Conservation (phyloP, 331 rosid species). For the Cydonia oblonga region DNA sequence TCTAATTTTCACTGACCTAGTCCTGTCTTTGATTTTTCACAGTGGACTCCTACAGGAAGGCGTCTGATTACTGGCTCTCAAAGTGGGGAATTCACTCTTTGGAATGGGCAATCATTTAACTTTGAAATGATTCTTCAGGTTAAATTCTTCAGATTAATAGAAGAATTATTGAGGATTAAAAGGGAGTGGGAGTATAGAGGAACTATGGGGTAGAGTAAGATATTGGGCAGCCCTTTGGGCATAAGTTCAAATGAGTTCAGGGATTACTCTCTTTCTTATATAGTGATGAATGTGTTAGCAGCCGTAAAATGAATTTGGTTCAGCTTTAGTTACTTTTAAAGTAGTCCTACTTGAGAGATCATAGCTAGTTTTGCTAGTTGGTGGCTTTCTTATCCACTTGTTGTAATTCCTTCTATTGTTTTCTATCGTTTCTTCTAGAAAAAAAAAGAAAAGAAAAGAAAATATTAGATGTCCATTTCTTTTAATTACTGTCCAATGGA, state of each 20-base stretch:
- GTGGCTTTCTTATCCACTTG: neutral
- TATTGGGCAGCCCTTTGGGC: neutral
- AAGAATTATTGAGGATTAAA: neutral
- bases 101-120: constrained; percentile 99
- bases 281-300: neutral
- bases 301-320: neutral
- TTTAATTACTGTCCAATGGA: neutral
- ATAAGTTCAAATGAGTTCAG: neutral
- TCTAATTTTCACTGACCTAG: constrained; percentile 4
- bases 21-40: neutral
- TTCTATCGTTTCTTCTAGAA: neutral
- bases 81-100: constrained; percentile 97
- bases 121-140: constrained; percentile 99
- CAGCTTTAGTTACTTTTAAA: neutral
- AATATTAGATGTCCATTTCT: neutral
- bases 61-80: constrained; percentile 98
- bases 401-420: neutral
- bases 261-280: neutral
- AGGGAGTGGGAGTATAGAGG: neutral
- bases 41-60: constrained; percentile 99
- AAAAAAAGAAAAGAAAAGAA: too few species aligned
- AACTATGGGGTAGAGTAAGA: neutral
- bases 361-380: neutral
- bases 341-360: neutral
- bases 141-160: neutral